These are phyloP conservation scores for Nasturtium officinale DNA, from an alignment of 345 rosid species.

Conservation along the genomic window DNA sequence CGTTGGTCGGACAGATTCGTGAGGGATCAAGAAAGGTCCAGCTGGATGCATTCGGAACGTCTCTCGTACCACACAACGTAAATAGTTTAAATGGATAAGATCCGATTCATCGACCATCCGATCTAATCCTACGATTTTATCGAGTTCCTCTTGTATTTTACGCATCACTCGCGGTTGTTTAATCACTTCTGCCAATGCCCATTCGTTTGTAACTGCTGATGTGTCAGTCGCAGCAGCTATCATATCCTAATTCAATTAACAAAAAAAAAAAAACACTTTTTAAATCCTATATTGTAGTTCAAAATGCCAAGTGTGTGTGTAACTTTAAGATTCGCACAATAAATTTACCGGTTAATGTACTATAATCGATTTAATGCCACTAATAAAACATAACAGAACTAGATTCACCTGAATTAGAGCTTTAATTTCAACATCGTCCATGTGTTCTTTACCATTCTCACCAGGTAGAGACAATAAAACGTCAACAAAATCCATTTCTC, in stretches of 20 bases:
- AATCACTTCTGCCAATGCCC: conserved; percentile 96
- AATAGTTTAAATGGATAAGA: conserved; percentile 64
- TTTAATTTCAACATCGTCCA: conserved; percentile 84
- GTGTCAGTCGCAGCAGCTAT: conserved; percentile 97
- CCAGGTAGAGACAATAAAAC: conserved; percentile 81
- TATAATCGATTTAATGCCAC: too few species aligned
- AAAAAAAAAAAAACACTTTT: too few species aligned
- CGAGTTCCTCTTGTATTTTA: conserved; percentile 77
- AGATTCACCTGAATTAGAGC: conserved; percentile 96
- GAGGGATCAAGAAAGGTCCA: conserved; percentile 90
- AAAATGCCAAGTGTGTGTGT: too few species aligned
- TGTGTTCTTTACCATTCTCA: conserved; percentile 59
- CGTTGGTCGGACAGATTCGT: conserved; percentile 71
- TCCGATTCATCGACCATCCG: conserved; percentile 76
- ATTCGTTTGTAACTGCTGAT: conserved; percentile 92
- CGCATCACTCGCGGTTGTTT: conserved; percentile 72
- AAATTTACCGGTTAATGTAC: too few species aligned
- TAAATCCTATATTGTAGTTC: too few species aligned
- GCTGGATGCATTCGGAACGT: conserved; percentile 96
- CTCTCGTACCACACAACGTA: conserved; percentile 93
- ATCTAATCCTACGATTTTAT: conserved; percentile 59
- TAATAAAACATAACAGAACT: too few species aligned
- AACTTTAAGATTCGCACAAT: too few species aligned
- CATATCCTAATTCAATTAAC: conserved; percentile 72
- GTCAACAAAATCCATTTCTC: conserved; percentile 81